phyloP scores from a whole-genome alignment of 805 yeast genomes.

The Peterozyma toletana region DNA sequence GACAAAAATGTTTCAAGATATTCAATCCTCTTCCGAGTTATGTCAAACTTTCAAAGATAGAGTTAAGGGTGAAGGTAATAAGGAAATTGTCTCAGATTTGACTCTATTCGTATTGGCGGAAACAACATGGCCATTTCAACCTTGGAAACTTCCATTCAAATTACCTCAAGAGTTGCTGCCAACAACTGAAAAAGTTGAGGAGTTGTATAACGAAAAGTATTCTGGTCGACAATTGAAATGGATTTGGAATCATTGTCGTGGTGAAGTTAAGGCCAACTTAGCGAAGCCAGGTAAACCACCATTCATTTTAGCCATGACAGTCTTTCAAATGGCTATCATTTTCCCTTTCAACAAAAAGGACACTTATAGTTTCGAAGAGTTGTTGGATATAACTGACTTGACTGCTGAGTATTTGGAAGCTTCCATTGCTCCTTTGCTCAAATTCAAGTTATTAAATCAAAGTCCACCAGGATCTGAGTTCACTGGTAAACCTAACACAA shows the following conservation, averaged over 20 bases:
- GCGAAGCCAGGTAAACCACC: conserved; percentile 79
- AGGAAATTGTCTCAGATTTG: conserved; percentile 40
- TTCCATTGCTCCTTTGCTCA: conserved; percentile 73
- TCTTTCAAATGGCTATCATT: conserved; percentile 82
- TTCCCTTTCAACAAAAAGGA: conserved; percentile 73
- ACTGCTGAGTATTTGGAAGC: conserved; percentile 60
- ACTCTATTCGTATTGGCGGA: conserved; percentile 78
- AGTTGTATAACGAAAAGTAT: conserved; percentile 68
- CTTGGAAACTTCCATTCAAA: conserved; percentile 38
- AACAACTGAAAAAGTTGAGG: conserved; percentile 61
- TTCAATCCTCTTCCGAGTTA: conserved; percentile 75
- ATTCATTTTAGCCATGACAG: conserved; percentile 71
- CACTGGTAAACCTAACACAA: conserved; percentile 43
- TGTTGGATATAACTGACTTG: conserved; percentile 63
- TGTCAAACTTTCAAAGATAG: conserved; percentile 48
- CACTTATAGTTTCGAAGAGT: conserved; percentile 49
- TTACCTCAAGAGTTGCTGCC: conserved; percentile 63
- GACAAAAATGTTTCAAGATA: conserved; percentile 94
- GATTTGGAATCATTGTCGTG: conserved; percentile 93
- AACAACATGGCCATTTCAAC: conserved; percentile 78
- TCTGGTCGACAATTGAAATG: conserved; percentile 86
- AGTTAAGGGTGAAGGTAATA: conserved; percentile 26
- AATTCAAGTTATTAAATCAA: conserved; percentile 67
- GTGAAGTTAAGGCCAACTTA: conserved; percentile 83
- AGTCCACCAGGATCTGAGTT: conserved; percentile 55